Evolutionary conservation across 208 protist species (phyloP), one percentile per base, ranked within the genome.

Genomic region (Phytomonas sp.): DNA sequence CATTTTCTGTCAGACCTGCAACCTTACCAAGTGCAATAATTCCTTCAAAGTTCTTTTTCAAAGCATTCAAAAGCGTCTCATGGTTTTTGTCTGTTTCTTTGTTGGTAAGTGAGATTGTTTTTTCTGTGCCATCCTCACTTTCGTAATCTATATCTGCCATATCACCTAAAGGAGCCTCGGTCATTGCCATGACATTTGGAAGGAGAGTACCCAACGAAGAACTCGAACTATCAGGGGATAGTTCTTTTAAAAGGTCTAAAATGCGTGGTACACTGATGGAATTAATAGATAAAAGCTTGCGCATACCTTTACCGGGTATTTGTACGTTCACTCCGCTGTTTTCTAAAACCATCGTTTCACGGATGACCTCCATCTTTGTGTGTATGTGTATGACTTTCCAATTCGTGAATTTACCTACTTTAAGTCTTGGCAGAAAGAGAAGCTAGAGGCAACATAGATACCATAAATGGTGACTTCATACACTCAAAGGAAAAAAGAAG

Each of bases 1-100:
- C 76, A 61, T 76, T 65, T 36, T 73, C 66, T 10, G 67, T 82
- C 31, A 85, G 45, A 36, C 80, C 80, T 3, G 74, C 77, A 10
- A 71, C 76, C 69, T 85, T 81, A 45, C 71, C 80, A 19, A 85
- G 8, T 4, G 80, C 77, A 63, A 81, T 67, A 62, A 85, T 80
- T 33, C 80, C 80, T 30, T 78, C 77, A 70, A 85, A 81, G 52
- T 82, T 82, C 69, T 77, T 77, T 26, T 69, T 63, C 5, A 85
- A 36, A 0, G 76, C 80, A 23, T 60, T 70, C 32, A 71, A 67
- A 29, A 36, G 61, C 19, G 60, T 37, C 10, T 26, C 52, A 37
- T 70, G 61, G 66, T 66, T 69, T 26, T 19, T 23, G 26, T 19
- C 19, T 56, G 45, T 23, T 56, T 56, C 45, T 56, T 56, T 16